Conservation (phyloP, 2,329 filamentous ascomycete species). For the Pseudocercospora cruenta region DNA sequence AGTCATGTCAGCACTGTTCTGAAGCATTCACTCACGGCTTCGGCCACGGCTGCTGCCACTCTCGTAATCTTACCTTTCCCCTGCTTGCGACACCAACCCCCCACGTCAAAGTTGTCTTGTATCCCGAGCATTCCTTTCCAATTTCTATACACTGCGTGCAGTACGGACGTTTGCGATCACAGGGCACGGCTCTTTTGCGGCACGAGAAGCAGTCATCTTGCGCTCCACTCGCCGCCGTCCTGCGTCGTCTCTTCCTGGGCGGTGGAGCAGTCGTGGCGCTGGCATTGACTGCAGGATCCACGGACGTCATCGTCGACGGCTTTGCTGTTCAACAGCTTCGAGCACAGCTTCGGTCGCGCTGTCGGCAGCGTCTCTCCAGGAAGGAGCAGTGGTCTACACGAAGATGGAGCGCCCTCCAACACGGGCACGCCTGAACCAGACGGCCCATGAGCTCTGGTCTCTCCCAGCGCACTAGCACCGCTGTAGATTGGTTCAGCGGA, state of each 20-base stretch:
- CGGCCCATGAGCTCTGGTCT: conserved; percentile 2
- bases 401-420: neutral
- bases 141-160: conserved; percentile 92
- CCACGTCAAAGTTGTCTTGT: conserved; percentile 97
- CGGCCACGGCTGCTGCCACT: neutral
- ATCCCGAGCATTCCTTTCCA: conserved; percentile 90
- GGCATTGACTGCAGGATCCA: conserved; percentile 16
- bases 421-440: neutral
- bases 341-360: neutral
- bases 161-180: conserved; percentile 89
- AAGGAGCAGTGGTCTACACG: neutral
- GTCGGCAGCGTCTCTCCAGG: neutral
- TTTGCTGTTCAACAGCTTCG: neutral
- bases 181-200: conserved; percentile 78
- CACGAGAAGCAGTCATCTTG: conserved; percentile 96
- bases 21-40: neutral
- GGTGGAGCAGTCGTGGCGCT: conserved; percentile 24
- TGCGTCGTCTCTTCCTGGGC: conserved; percentile 73
- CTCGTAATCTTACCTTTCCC: conserved; percentile 62
- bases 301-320: conserved; percentile 17
- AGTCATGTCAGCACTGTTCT: neutral
- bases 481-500: conserved; percentile 14
- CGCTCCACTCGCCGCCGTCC: conserved; percentile 84
- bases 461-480: conserved; percentile 14
- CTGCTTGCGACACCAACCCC: conserved; percentile 93